Base-by-base conservation (phyloP, 1,139 yeast species). In the Ogataea hybrid region DNA sequence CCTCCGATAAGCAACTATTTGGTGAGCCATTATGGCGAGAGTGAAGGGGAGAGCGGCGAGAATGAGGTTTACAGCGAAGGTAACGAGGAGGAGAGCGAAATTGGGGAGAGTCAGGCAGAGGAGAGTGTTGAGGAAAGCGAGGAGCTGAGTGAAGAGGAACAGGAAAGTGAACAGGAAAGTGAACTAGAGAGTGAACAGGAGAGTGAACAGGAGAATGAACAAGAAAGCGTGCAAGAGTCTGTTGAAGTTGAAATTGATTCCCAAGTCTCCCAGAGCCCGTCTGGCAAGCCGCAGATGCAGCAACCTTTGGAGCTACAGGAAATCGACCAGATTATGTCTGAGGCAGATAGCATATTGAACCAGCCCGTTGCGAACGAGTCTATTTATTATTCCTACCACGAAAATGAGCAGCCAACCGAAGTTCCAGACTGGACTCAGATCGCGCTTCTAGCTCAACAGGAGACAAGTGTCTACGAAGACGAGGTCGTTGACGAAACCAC, bases 371-470 rank as follows among this genome's bases (percentile, higher is more conserved):
- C 35, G 20, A 28, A 32, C 32, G 41, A 32, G 9, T 25, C 25
- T 7, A 17, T 37, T 11, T 37, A 32, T 14, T 32, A 37, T 12
- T 37, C 41, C 15, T 32, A 32, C 32, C 20, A 25, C 10, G 28
- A 32, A 10, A 8, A 25, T 12, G 36, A 25, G 40, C 27, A 29
- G 15, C 18, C 32, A 8, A 15, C 32, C 32, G 22, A 35, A 11
- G 23, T 18, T 25, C 25, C 41, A 4, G 45, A 41, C 15, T 40
- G 44, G 46, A 34, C 35, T 16, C 36, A 42, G 17, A 41, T 41
- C 22, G 42, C 44, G 2, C 22, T 33, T 32, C 41, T 25, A 41
- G 46, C 46, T 4, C 43, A 42, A 25, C 46, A 43, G n/a, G 48
- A 46, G 12, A 10, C 31, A n/a, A 25, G 7, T 6, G 37, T 20